Base-by-base conservation (phyloP, 768 basidiomycete genomes). In the Infundibulicybe gibba region DNA sequence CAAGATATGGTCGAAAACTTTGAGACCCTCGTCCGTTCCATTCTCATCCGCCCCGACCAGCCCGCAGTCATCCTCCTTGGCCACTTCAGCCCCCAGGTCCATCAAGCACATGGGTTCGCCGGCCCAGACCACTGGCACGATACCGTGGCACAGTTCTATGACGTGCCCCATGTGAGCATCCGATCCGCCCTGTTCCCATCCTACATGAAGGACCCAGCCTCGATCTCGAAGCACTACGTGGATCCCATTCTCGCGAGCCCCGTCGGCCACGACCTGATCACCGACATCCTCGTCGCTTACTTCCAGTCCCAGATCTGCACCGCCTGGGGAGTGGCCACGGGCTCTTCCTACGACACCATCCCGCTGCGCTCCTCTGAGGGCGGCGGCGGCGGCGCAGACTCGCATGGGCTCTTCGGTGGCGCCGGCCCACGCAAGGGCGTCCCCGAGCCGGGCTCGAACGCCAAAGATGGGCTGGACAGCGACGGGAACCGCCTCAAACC, bases 11-110 rank as follows among this genome's bases (percentile, higher is more conserved):
- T 86, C 67, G 85, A 89, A 30, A 81, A 93, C 64, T 97, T 95
- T 56, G 97, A 99, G 60, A 76, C 92, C 12, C 85, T 99, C 50
- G 75, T 97, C 49, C 90, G 97, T 25, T 94, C 94, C 3, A 75
- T 97, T 61, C 85, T 99, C 40, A 75, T 91, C 35, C 82, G 95
- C 20, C 89, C 87, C 1, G 93, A 97, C 55, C 80, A 87, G 50
- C 97, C 97, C 13, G 97, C 94, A 30, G 81, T 99, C 49, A 64
- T 99, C 55, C 77, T 97, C 49, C 81, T 99, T n/a, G 95, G 95
- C 13, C 94, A 98, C 68, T 97, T 97, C 61, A 81, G 81, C 45
- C 90, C 94, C 0, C 93, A 99, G 58, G 60, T 86, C 1, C 90
- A 94, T 55, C 72, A 79, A 32, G 66, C 75, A 16, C 72, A 90